These are phyloP conservation scores for Xylaria intraflava DNA, from an alignment of 495 filamentous ascomycete genomes.

Conservation along the genomic window DNA sequence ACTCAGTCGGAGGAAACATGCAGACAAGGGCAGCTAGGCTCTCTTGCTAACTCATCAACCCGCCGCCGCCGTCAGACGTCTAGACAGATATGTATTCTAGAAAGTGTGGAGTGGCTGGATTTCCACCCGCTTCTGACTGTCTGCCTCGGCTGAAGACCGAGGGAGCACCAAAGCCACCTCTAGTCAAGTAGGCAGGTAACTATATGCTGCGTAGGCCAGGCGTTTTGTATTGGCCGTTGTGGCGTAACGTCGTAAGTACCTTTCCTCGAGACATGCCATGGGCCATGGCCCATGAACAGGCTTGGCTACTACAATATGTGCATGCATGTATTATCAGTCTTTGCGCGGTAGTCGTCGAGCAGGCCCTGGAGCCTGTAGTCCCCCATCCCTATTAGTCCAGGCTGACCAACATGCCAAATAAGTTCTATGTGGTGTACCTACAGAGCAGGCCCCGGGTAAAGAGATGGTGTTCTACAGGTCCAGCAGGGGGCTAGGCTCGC, in stretches of 20 bases:
- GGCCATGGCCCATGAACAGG: background rate
- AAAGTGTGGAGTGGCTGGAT: constrained; percentile 7
- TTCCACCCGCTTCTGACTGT: background rate
- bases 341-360: background rate
- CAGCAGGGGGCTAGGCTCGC: constrained; percentile 1
- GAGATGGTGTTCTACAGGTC: background rate
- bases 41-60: background rate
- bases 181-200: background rate
- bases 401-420: constrained; percentile 3
- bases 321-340: constrained; percentile 3
- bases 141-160: constrained; percentile 10
- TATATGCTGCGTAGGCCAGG: background rate
- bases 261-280: background rate
- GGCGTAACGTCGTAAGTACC: background rate
- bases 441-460: background rate
- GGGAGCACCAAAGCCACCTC: background rate
- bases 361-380: background rate
- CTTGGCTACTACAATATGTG: constrained; percentile 1
- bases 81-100: background rate
- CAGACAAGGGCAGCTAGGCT: constrained; percentile 1
- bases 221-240: background rate
- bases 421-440: constrained; percentile 6
- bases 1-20: constrained; percentile 1
- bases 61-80: background rate
- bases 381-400: background rate